A percentile compares a stretch with the other conserved stretches of the same genome.
phyloP scores from a whole-genome alignment of 2,329 filamentous ascomycete genomes.

The Aspergillus novoparasiticus region DNA sequence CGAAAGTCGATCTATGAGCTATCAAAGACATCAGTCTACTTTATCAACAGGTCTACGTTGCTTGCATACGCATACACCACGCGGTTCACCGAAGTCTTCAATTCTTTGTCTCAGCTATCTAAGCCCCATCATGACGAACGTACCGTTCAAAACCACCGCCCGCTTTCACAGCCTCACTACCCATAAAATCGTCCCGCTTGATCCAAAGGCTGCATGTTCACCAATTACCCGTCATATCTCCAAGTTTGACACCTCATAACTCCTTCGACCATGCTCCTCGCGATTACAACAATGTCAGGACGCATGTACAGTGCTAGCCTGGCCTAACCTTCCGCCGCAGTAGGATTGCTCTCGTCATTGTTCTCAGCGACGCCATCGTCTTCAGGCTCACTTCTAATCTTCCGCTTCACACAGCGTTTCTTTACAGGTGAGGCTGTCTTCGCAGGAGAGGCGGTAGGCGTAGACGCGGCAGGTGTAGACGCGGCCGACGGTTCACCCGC shows the following conservation, averaged over 20 bases:
- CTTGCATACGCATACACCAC: neutral
- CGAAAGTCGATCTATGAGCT: neutral
- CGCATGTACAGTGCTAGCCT: neutral
- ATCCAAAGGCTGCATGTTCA: neutral
- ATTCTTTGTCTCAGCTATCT: neutral
- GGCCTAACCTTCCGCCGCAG: neutral
- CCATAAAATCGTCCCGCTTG: neutral
- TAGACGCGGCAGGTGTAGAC: neutral
- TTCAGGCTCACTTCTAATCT: neutral
- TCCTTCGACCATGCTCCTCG: neutral
- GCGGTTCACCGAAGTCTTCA: neutral
- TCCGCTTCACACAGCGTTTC: neutral
- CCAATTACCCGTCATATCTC: neutral
- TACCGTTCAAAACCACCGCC: neutral
- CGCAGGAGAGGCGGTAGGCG: neutral
- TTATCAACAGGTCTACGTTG: neutral
- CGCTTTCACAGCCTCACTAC: neutral
- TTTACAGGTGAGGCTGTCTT: neutral
- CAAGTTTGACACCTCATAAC: neutral
- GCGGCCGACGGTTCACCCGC: constrained; percentile 1
- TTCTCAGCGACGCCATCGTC: neutral
- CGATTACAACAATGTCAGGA: neutral
- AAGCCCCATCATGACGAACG: neutral
- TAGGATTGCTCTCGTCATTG: neutral
- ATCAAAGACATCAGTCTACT: neutral